These are phyloP conservation scores for Pichiaceae sp. DNA, from an alignment of 1,139 yeast genomes.

Conservation along the genomic window DNA sequence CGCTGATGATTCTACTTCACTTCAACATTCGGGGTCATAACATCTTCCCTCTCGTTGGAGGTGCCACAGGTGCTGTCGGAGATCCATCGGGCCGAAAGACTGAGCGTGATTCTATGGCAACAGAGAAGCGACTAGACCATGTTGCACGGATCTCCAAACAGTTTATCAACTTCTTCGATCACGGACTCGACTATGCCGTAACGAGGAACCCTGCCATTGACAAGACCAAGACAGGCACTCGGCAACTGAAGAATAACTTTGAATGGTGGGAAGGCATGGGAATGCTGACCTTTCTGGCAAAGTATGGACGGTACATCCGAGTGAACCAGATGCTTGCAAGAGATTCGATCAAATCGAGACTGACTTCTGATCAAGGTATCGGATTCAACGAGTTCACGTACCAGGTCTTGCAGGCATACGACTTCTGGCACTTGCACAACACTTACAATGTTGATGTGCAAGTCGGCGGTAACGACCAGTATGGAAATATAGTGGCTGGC, in stretches of 20 bases:
- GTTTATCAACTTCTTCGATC: slow-evolving; percentile 47
- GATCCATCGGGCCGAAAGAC: slow-evolving; percentile 91
- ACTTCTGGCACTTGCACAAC: slow-evolving; percentile 74
- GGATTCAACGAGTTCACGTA: slow-evolving; percentile 93
- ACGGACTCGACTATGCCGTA: slow-evolving; percentile 56
- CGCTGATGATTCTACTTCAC: slow-evolving; percentile 77
- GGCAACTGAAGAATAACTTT: slow-evolving; percentile 46
- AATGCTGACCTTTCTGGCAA: slow-evolving; percentile 69
- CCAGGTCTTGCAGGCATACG: slow-evolving; percentile 89
- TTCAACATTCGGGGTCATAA: slow-evolving; percentile 79
- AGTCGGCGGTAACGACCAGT: slow-evolving; percentile 96
- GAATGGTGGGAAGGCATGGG: slow-evolving; percentile 81
- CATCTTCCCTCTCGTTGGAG: slow-evolving; percentile 80
- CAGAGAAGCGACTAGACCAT: slow-evolving; percentile 46
- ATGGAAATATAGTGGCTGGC: slow-evolving; percentile 98
- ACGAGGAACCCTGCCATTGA: slow-evolving; percentile 38
- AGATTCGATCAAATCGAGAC: slow-evolving; percentile 75
- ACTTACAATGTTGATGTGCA: slow-evolving; percentile 59
- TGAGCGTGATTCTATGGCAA: slow-evolving; percentile 57
- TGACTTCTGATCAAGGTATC: slow-evolving; percentile 62
- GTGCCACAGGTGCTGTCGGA: slow-evolving; percentile 97
- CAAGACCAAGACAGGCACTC: slow-evolving; percentile 29
- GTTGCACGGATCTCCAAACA: slow-evolving; percentile 54
- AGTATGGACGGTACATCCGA: slow-evolving; percentile 72
- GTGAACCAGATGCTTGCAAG: slow-evolving; percentile 83